Base-by-base conservation (phyloP, 2,329 filamentous ascomycete genomes). In the Coniella lustricola region DNA sequence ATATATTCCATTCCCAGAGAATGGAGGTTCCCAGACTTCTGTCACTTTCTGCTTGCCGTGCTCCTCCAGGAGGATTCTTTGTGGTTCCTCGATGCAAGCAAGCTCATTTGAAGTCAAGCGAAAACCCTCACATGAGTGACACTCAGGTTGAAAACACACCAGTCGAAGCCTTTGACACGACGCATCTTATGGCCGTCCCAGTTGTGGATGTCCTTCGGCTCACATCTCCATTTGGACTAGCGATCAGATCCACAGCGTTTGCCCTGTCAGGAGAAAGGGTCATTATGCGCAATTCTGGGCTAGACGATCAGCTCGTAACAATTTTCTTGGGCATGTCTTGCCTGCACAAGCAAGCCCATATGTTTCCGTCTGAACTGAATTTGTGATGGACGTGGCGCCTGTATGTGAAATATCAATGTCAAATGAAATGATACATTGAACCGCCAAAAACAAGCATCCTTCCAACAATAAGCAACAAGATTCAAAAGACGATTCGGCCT, bases 401-500 rank as follows among this genome's bases (percentile, higher is more conserved):
- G n/a, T 39, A 1, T 21, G 20, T 5, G 2, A 5, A 4, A 21
- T n/a, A 7, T 3, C n/a, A n/a, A n/a, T n/a, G n/a, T n/a, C n/a
- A n/a, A n/a, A n/a, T n/a, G n/a, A n/a, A n/a, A n/a, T n/a, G n/a
- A 4, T 16, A 16, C 7, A 12, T 13, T 31, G 14, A 16, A 12
- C n/a, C 3, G n/a, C 22, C 12, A 31, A 31, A 9, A 2, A 17
- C 22, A 16, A n/a, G n/a, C n/a, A n/a, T n/a, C n/a, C n/a, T n/a
- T n/a, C n/a, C 10, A 29, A 31, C 22, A 22, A 25, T 4, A 31
- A 13, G 14, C 8, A 20, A 41, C 7, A 40, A 32, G 21, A 29
- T 18, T 3, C 29, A 25, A 46, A 22, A 17, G 3, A 32, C 42
- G 48, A 47, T 50, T 46, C 31, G 32, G 48, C 48, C 44, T 44